Conservation (phyloP, 768 basidiomycete genomes). For the Lentinula aciculospora region DNA sequence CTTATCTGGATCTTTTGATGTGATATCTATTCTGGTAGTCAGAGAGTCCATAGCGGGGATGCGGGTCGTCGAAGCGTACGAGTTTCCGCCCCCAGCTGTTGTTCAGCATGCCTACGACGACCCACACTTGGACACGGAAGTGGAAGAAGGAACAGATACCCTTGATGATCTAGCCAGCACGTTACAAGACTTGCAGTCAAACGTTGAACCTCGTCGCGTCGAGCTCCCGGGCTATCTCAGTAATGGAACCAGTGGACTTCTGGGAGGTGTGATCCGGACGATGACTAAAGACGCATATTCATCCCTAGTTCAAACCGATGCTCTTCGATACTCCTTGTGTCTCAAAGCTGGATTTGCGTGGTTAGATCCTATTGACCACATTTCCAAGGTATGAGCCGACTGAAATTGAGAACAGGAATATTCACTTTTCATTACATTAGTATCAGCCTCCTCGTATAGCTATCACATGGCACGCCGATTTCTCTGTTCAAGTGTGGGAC, state of each 20-base stretch:
- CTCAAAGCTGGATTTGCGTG: slow-evolving; percentile 54
- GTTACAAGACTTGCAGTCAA: slow-evolving; percentile 29
- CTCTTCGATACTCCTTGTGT: slow-evolving; percentile 22
- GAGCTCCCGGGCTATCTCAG: slow-evolving; percentile 30
- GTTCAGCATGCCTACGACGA: slow-evolving; percentile 7
- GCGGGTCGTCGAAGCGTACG: slow-evolving; percentile 54
- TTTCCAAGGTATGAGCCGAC: slow-evolving; percentile 47
- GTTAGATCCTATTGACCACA: slow-evolving; percentile 49
- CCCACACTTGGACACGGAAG: slow-evolving; percentile 5
- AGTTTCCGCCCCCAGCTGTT: slow-evolving; percentile 64
- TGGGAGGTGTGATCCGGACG: slow-evolving; percentile 38
- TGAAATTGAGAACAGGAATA: neutral
- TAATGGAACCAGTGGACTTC: slow-evolving; percentile 30
- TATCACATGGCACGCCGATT: slow-evolving; percentile 57
- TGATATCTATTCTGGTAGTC: slow-evolving; percentile 59
- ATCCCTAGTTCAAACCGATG: slow-evolving; percentile 22
- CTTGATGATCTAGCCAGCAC: slow-evolving; percentile 35
- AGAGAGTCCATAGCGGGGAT: slow-evolving; percentile 42
- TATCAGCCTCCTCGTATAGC: slow-evolving; percentile 61
- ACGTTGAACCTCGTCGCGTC: slow-evolving; percentile 30
- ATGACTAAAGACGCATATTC: slow-evolving; percentile 45
- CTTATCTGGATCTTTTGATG: slow-evolving; percentile 61
- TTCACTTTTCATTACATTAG: slow-evolving; percentile 20
- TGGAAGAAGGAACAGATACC: slow-evolving; percentile 14
- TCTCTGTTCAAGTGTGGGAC: slow-evolving; percentile 69